A percentile compares a stretch with the other conserved stretches of the same genome.
These are phyloP conservation scores for Aurantiochytrium sp. DNA, from an alignment of 108 stramenopile species.

Conservation along the genomic window DNA sequence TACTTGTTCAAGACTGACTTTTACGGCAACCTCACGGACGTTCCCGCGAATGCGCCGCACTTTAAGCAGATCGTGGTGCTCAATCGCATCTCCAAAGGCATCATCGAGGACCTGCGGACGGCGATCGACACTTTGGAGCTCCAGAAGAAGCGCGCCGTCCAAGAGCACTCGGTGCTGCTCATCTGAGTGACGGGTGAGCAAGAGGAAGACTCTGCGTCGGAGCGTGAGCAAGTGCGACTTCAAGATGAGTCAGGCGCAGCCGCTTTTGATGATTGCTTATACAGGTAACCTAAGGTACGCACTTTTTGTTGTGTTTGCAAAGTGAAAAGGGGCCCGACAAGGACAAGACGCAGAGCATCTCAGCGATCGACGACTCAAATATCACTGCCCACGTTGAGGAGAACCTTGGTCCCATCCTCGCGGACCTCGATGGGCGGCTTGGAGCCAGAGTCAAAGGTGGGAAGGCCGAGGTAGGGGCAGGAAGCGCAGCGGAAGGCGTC, in stretches of 20 bases:
- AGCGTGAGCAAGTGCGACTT: neutral
- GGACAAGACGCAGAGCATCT: too few relatives aligned
- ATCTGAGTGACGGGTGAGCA: too few relatives aligned
- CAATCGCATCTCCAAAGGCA: neutral
- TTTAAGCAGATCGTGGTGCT: slow-evolving; percentile 12
- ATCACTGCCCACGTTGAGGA: neutral
- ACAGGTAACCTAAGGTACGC: too few relatives aligned
- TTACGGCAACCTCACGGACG: neutral
- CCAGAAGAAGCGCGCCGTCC: neutral
- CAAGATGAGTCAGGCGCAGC: too few relatives aligned
- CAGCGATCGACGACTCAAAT: neutral
- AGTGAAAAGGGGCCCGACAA: neutral
- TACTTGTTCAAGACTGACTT: neutral
- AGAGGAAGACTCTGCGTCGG: too few relatives aligned
- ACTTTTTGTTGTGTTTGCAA: too few relatives aligned
- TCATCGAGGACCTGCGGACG: neutral
- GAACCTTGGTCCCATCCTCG: slow-evolving; percentile 21
- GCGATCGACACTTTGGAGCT: neutral
- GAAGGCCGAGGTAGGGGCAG: slow-evolving; percentile 91
- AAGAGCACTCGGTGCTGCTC: slow-evolving; percentile 23
- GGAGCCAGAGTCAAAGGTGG: slow-evolving; percentile 85
- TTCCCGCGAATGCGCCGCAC: neutral
- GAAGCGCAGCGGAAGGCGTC: slow-evolving; percentile 97
- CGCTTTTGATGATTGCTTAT: too few relatives aligned
- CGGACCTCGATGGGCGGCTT: neutral